Evolutionary conservation across 208 protist species (phyloP).

Genomic region (Blechomonas ayalai): DNA sequence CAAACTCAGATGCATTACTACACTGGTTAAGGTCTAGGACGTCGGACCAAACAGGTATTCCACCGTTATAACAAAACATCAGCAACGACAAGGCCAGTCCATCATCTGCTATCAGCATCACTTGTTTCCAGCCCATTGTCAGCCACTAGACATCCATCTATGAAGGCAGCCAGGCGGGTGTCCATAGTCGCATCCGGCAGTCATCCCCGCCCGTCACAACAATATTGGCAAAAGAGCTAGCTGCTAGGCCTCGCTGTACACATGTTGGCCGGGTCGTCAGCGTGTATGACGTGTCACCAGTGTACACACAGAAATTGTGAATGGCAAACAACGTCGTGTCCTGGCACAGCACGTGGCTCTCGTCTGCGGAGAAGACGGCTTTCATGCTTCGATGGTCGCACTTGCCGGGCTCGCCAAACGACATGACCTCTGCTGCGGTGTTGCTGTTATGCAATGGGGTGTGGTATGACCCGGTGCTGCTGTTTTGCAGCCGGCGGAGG

Average conservation of each 20-base stretch:
- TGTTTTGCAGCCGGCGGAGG: slow-evolving; percentile 28
- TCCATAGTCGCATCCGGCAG: slow-evolving; percentile 74
- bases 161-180: slow-evolving; percentile 46
- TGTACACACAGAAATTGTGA: slow-evolving; percentile 67
- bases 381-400: slow-evolving; percentile 69
- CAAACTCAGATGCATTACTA: too few species aligned
- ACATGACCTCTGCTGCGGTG: slow-evolving; percentile 34
- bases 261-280: slow-evolving; percentile 49
- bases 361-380: slow-evolving; percentile 59
- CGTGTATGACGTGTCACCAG: slow-evolving; percentile 41
- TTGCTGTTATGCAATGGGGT: slow-evolving; percentile 6
- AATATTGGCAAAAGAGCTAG: slow-evolving; percentile 39
- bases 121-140: too few species aligned
- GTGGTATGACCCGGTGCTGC: slow-evolving; percentile 12
- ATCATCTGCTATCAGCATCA: too few species aligned
- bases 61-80: too few species aligned
- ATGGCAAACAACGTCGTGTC: slow-evolving; percentile 51
- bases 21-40: too few species aligned
- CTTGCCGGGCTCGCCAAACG: slow-evolving; percentile 69
- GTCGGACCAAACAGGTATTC: too few species aligned
- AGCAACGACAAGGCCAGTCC: too few species aligned
- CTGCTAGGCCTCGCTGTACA: slow-evolving; percentile 51
- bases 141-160: slow-evolving; percentile 17
- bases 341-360: slow-evolving; percentile 66
- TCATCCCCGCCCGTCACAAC: slow-evolving; percentile 79